Evolutionary conservation across 2,329 filamentous ascomycete species (phyloP).

Genomic region (Bisporella sp.): DNA sequence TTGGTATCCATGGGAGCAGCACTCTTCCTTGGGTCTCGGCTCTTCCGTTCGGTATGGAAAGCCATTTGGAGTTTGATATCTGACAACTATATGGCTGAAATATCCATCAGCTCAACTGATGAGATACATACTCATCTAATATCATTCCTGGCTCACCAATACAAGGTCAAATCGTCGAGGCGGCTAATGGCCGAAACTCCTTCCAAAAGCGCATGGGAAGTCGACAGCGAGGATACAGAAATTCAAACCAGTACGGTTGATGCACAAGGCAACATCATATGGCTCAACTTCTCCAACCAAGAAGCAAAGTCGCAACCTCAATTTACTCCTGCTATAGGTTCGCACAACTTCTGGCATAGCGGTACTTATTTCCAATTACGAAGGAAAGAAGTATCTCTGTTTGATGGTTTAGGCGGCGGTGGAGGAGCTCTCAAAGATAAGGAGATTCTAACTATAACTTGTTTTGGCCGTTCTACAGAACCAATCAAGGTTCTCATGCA

Average conservation of each 20-base stretch:
- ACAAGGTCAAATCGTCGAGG: conserved; percentile 42
- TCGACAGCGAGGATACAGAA: conserved; percentile 36
- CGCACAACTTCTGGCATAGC: conserved; percentile 47
- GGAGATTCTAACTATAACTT: conserved; percentile 47
- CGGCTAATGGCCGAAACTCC: conserved; percentile 49
- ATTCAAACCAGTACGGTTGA: conserved; percentile 33
- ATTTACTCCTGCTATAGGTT: conserved; percentile 47
- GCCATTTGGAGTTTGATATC: conserved; percentile 32
- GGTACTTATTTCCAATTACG: conserved; percentile 42
- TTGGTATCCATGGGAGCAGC: conserved; percentile 20
- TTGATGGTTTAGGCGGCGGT: conserved; percentile 14
- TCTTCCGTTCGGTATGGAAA: conserved; percentile 31
- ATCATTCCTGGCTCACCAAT: conserved; percentile 49
- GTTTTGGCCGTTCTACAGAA: conserved; percentile 41
- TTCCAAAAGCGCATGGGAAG: conserved; percentile 46
- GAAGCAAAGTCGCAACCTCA: conserved; percentile 44
- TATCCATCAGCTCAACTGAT: conserved; percentile 48
- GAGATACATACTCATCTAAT: conserved; percentile 53
- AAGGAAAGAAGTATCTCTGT: conserved; percentile 17
- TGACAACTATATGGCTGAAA: conserved; percentile 42
- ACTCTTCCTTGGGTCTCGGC: conserved; percentile 35
- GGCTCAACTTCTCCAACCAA: conserved; percentile 54
- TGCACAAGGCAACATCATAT: conserved; percentile 32
- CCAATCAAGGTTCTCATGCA: conserved; percentile 50
- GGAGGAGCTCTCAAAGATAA: conserved; percentile 38